phyloP scores from a whole-genome alignment of 139 green algal species.

The Microglena sp. region DNA sequence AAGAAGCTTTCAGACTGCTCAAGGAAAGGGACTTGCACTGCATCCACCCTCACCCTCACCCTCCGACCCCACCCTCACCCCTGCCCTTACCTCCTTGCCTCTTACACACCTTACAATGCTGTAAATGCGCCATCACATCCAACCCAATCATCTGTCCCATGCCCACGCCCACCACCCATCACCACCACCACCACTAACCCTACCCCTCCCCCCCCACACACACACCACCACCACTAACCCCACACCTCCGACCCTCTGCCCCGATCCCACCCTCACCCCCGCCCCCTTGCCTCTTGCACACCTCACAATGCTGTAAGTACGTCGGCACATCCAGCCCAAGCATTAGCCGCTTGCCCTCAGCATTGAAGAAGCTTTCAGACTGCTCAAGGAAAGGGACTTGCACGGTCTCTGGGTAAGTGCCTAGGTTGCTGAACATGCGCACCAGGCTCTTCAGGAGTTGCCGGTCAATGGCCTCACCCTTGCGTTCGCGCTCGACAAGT shows the following conservation, averaged over 20 bases:
- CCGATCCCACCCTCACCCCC: too few relatives aligned
- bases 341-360: constrained; percentile 59
- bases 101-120: constrained; percentile 67
- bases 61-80: too few relatives aligned
- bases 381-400: constrained; percentile 45
- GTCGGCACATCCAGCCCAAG: constrained; percentile 55
- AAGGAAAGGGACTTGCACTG: too few relatives aligned
- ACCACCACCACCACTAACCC: too few relatives aligned
- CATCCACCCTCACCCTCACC: too few relatives aligned
- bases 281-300: too few relatives aligned
- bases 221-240: too few relatives aligned
- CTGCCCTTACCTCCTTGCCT: too few relatives aligned
- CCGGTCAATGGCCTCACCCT: constrained; percentile 67
- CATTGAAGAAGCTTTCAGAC: constrained; percentile 40
- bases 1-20: constrained; percentile 48
- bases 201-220: too few relatives aligned
- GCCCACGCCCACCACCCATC: too few relatives aligned
- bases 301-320: constrained; percentile 86
- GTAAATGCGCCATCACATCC: constrained; percentile 75
- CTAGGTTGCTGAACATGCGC: constrained; percentile 59
- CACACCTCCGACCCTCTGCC: too few relatives aligned
- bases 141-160: constrained; percentile 43
- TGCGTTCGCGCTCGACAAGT: constrained; percentile 63
- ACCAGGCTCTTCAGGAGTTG: constrained; percentile 63
- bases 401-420: constrained; percentile 61